These are phyloP conservation scores for Aureobasidium melanogenum DNA, from an alignment of 2,329 filamentous ascomycete species.

Conservation along the genomic window DNA sequence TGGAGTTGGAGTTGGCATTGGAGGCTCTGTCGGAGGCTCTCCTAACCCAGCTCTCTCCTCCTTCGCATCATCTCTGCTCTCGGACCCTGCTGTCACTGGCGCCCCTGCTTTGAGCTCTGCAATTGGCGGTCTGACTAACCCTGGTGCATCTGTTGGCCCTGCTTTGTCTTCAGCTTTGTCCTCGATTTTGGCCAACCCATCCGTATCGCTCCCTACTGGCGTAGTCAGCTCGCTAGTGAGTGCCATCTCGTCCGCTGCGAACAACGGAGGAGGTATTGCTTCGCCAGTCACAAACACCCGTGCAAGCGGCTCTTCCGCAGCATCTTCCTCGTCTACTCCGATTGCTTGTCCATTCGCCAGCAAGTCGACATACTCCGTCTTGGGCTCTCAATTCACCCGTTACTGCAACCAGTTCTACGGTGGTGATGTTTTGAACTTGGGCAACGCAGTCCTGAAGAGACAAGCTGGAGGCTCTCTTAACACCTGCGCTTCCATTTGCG, in stretches of 20 bases:
- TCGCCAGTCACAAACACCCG: background rate
- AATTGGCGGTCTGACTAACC: background rate
- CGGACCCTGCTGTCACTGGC: background rate
- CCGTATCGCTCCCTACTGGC: background rate
- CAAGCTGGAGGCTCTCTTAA: background rate
- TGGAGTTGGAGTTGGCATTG: background rate
- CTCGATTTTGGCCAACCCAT: conserved; percentile 1
- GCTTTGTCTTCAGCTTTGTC: background rate
- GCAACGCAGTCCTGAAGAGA: background rate
- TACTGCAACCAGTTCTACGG: conserved; percentile 11
- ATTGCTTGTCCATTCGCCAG: background rate
- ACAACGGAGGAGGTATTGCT: background rate
- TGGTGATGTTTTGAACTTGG: background rate
- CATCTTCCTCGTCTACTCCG: background rate
- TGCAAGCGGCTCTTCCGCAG: background rate
- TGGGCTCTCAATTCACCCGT: background rate
- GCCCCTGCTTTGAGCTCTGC: background rate
- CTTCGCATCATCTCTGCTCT: no score
- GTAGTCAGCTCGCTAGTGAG: background rate
- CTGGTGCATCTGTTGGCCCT: background rate
- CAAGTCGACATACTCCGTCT: background rate
- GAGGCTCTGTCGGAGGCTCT: background rate
- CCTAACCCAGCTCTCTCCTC: background rate
- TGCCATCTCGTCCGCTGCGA: background rate
- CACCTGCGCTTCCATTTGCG: background rate